Conservation (phyloP, 352 stramenopile species). For the Globisporangium emineosum region DNA sequence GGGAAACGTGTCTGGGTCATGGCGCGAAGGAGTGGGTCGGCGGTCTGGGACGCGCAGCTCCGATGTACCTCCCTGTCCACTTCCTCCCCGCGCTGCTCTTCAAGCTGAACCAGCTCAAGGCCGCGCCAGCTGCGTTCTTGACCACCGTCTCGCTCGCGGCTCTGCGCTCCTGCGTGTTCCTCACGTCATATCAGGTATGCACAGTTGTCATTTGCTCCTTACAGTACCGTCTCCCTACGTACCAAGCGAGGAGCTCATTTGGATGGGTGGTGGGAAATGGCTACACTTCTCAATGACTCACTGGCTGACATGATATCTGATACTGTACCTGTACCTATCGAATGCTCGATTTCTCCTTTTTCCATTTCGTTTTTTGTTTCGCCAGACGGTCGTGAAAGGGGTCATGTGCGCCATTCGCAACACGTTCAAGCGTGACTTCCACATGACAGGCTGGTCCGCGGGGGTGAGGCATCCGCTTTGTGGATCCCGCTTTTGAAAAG, state of each 20-base stretch:
- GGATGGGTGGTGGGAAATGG: neutral
- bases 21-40: conserved; percentile 66
- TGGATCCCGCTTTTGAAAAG: neutral
- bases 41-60: conserved; percentile 57
- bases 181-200: conserved; percentile 61
- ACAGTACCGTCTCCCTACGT: neutral
- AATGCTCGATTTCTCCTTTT: neutral
- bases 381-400: conserved; percentile 63
- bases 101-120: conserved; percentile 12
- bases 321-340: neutral
- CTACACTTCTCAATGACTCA: conserved; percentile 7
- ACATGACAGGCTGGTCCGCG: conserved; percentile 33
- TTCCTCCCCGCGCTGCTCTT: conserved; percentile 73
- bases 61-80: conserved; percentile 79
- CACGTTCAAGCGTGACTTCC: conserved; percentile 56
- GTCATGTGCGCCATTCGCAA: conserved; percentile 69
- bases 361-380: neutral
- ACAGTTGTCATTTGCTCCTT: neutral
- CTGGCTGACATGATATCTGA: neutral
- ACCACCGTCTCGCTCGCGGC: conserved; percentile 6
- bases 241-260: neutral
- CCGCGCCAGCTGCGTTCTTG: conserved; percentile 1
- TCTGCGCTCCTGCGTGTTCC: conserved; percentile 7
- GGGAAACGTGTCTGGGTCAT: conserved; percentile 79
- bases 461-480: conserved; percentile 32